Conservation (phyloP, 2,329 filamentous ascomycete species). For the Ambrosiella cleistominuta region DNA sequence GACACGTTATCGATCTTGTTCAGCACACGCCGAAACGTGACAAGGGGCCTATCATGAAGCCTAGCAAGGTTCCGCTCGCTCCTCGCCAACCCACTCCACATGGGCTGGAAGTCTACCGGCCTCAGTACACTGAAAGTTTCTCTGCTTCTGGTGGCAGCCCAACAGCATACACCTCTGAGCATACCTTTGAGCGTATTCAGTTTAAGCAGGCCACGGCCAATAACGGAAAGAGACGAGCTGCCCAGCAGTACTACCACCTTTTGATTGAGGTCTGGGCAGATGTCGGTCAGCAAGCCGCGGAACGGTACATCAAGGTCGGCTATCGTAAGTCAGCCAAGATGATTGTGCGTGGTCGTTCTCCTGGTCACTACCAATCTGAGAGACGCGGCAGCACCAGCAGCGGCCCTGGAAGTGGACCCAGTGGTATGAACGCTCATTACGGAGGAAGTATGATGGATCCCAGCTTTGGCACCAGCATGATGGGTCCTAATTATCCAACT, state of each 20-base stretch:
- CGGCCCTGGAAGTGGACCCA: constrained; percentile 46
- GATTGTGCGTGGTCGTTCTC: constrained; percentile 72
- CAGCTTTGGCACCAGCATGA: constrained; percentile 24
- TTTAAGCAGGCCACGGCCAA: constrained; percentile 91
- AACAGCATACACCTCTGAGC: constrained; percentile 29
- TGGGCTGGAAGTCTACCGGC: constrained; percentile 26
- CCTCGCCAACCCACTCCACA: constrained; percentile 45
- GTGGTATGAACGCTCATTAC: constrained; percentile 36
- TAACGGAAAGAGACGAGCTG: constrained; percentile 76
- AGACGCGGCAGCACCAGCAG: constrained; percentile 51
- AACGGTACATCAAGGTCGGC: constrained; percentile 53
- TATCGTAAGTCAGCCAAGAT: constrained; percentile 59
- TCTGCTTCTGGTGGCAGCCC: constrained; percentile 17
- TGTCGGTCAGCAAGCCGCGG: constrained; percentile 30
- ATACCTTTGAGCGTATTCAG: constrained; percentile 73
- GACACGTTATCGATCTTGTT: constrained; percentile 65
- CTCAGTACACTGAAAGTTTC: constrained; percentile 15
- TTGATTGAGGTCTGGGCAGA: constrained; percentile 69
- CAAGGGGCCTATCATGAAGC: constrained; percentile 64
- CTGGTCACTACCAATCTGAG: constrained; percentile 62
- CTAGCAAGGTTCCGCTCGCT: constrained; percentile 48
- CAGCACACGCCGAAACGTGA: constrained; percentile 86
- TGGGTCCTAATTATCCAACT: constrained; percentile 22
- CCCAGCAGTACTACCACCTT: constrained; percentile 87
- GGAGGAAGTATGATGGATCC: constrained; percentile 24